Evolutionary conservation across 306 rosid genomes (phyloP), one percentile per base, ranked within the genome.

Genomic region (Trichosanthes truncata): DNA sequence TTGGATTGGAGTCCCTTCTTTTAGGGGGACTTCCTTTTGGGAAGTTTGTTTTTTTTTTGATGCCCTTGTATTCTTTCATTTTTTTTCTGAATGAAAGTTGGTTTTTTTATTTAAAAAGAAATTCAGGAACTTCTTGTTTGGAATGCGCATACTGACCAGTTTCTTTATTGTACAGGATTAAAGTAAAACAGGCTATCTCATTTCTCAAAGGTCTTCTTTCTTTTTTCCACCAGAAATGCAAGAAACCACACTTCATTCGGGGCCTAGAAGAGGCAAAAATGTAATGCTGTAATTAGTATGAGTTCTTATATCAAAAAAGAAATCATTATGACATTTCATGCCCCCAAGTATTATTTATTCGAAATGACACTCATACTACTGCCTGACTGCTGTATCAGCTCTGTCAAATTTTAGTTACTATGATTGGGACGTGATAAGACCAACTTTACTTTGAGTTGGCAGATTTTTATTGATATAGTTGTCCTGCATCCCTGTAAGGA

Each of bases 181-280:
- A 90, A 88, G 78, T 89, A 84, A 91, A 88, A 79, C 98, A 89
- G 83, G 88, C 86, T 62, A 90, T 91, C 87, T 91, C 99, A 83
- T 95, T 91, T 84, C 93, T 95, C 78, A 89, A 82, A 81, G 98
- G 99, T 45, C 99, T 95, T 81, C 90, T 95, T 81, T 89, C 91
- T 78, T 92, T 89, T 29, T 92, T 93, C 80, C 96, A 95, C 86
- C 85, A 89, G 60, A 95, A 95, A 88, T 90, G 97, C 97, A 93
- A 88, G 87, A 93, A 90, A 81, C 88, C 84, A 59, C 87, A 86
- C 82, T 95, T 95, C 76, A 51, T 93, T 67, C 89, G 85, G 66
- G 88, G 98, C 79, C 81, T 95, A 79, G 98, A 95, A 91, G 99
- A 95, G 88, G 98, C 99, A 5, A 95, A 95, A 91, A 90, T 87